Evolutionary conservation across 768 basidiomycete species (phyloP).

Genomic region (Trametes meyenii): DNA sequence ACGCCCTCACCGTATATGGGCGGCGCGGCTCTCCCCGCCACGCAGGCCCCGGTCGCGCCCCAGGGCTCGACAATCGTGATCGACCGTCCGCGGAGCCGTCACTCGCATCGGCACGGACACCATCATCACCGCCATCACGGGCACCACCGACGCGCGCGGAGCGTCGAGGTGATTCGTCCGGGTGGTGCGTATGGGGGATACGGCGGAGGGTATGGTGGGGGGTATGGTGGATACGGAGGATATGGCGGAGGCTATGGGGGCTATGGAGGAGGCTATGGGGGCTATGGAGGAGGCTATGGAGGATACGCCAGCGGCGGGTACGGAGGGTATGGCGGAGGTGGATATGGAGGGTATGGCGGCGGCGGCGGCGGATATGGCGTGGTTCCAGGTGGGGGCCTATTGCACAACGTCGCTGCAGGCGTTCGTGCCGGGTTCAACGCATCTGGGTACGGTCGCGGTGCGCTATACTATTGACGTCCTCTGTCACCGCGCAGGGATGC

Average conservation of each 20-base stretch:
- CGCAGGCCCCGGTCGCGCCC: not conserved
- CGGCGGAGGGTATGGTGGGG: not conserved
- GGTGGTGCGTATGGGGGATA: not conserved
- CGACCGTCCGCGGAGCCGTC: not conserved
- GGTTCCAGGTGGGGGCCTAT: not conserved
- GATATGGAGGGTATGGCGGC: not conserved
- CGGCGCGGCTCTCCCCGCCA: not conserved
- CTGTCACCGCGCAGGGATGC: no score
- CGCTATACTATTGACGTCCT: slow-evolving; percentile 2
- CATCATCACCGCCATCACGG: slow-evolving; percentile 1
- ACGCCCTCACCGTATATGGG: slow-evolving; percentile 1
- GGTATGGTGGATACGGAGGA: slow-evolving; percentile 7
- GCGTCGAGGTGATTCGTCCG: slow-evolving; percentile 1
- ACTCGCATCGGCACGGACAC: slow-evolving; percentile 5
- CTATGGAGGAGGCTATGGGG: not conserved
- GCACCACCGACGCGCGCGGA: slow-evolving; percentile 5
- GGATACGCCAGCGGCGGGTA: not conserved
- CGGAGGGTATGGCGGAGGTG: slow-evolving; percentile 1
- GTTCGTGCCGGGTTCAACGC: not conserved
- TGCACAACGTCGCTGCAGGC: not conserved
- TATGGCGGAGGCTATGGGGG: not conserved
- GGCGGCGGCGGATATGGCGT: not conserved
- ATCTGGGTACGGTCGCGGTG: not conserved
- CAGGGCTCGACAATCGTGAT: slow-evolving; percentile 2
- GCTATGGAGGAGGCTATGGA: not conserved